Conservation (phyloP, 768 basidiomycete species). For the Polyporus arcularius region DNA sequence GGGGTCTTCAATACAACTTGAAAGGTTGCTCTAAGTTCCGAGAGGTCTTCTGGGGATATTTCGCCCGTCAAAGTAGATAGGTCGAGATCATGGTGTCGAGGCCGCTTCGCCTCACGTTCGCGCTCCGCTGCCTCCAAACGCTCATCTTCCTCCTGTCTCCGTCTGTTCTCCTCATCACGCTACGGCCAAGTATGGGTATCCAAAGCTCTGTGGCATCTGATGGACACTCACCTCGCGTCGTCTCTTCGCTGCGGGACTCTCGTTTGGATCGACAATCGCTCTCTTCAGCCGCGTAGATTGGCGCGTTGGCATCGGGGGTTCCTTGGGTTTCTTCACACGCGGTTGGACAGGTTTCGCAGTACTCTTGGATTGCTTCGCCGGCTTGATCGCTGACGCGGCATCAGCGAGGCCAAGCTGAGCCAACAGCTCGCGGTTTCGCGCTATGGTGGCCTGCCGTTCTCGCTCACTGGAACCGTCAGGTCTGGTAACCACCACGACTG, state of each 20-base stretch:
- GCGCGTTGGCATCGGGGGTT: slow-evolving; percentile 53
- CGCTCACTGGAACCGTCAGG: slow-evolving; percentile 47
- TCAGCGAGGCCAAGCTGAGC: slow-evolving; percentile 61
- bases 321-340: slow-evolving; percentile 49
- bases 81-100: slow-evolving; percentile 67
- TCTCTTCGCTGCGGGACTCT: slow-evolving; percentile 62
- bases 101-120: slow-evolving; percentile 61
- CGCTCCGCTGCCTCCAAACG: slow-evolving; percentile 62
- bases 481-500: neutral
- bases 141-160: slow-evolving; percentile 61
- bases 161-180: slow-evolving; percentile 52
- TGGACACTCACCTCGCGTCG: slow-evolving; percentile 58
- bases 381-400: slow-evolving; percentile 36
- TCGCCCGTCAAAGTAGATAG: slow-evolving; percentile 58
- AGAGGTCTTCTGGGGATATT: slow-evolving; percentile 44
- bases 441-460: slow-evolving; percentile 81
- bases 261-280: slow-evolving; percentile 55
- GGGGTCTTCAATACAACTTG: slow-evolving; percentile 38
- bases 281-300: slow-evolving; percentile 64
- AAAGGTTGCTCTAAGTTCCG: slow-evolving; percentile 48
- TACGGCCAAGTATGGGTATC: slow-evolving; percentile 24
- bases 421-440: slow-evolving; percentile 73
- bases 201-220: neutral
- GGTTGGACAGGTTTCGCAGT: slow-evolving; percentile 67
- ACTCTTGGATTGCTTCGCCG: slow-evolving; percentile 29